Conservation (phyloP, 2,329 filamentous ascomycete species). For the Fusarium begoniae region DNA sequence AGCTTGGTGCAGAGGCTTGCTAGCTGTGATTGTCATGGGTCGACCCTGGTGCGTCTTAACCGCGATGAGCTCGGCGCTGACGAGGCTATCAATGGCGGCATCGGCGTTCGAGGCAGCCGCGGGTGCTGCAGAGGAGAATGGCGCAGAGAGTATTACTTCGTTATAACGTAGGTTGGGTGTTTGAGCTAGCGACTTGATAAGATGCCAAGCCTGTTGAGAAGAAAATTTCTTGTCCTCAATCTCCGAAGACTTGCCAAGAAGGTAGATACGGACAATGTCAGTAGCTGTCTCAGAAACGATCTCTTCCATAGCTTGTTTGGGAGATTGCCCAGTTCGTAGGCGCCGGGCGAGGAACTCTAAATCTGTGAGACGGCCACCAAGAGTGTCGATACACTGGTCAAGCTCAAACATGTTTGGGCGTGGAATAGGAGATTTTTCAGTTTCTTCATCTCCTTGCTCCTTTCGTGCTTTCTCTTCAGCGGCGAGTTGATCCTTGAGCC, state of each 20-base stretch:
- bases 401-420: conserved; percentile 71
- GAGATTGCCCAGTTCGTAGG: conserved; percentile 86
- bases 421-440: conserved; percentile 33
- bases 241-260: conserved; percentile 67
- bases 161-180: conserved; percentile 80
- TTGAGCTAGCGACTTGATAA: conserved; percentile 82
- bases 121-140: conserved; percentile 65
- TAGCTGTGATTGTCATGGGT: conserved; percentile 79
- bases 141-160: conserved; percentile 79
- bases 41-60: conserved; percentile 78
- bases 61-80: conserved; percentile 85
- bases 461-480: conserved; percentile 38
- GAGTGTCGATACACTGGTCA: conserved; percentile 79
- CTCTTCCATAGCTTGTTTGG: conserved; percentile 81
- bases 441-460: conserved; percentile 38
- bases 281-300: conserved; percentile 90
- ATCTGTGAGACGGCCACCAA: conserved; percentile 94
- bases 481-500: conserved; percentile 66
- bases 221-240: conserved; percentile 73
- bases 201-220: conserved; percentile 86
- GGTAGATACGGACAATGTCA: conserved; percentile 93
- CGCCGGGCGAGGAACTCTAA: conserved; percentile 93
- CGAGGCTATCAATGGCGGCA: conserved; percentile 78
- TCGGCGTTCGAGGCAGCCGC: conserved; percentile 69
- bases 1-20: conserved; percentile 85